Evolutionary conservation across 2,329 filamentous ascomycete species (phyloP).

Genomic region (Colletotrichum euphorbiae): DNA sequence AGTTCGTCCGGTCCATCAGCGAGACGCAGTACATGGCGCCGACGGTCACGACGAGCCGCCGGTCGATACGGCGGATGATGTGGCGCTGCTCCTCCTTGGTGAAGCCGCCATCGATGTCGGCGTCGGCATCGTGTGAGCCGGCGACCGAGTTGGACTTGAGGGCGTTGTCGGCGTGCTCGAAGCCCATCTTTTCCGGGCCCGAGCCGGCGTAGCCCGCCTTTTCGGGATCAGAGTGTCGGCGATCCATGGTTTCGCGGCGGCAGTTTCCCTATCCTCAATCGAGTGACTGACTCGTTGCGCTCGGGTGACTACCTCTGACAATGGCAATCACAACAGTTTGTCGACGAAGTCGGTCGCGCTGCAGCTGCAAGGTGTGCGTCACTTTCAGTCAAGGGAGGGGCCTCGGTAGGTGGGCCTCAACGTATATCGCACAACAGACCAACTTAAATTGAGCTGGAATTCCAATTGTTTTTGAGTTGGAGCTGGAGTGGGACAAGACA

Average conservation of each 20-base stretch:
- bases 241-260: constrained; percentile 17
- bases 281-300: not conserved
- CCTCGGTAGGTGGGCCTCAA: not conserved
- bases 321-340: not conserved
- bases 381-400: constrained; percentile 12
- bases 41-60: constrained; percentile 70
- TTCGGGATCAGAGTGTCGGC: constrained; percentile 35
- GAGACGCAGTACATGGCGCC: constrained; percentile 79
- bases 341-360: not conserved
- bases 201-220: constrained; percentile 38
- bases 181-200: constrained; percentile 40
- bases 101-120: constrained; percentile 58
- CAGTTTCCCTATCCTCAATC: not conserved
- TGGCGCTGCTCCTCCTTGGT: constrained; percentile 71
- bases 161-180: constrained; percentile 37
- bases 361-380: constrained; percentile 27
- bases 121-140: constrained; percentile 11
- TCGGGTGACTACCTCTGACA: not conserved
- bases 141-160: constrained; percentile 26
- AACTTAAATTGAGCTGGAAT: not conserved
- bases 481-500: not conserved
- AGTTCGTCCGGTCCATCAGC: constrained; percentile 83
- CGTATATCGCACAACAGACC: not conserved
- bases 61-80: constrained; percentile 78
- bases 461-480: constrained; percentile 10